These are phyloP conservation scores for Daphne laureola DNA, from an alignment of 441 rosid species.

Conservation along the genomic window DNA sequence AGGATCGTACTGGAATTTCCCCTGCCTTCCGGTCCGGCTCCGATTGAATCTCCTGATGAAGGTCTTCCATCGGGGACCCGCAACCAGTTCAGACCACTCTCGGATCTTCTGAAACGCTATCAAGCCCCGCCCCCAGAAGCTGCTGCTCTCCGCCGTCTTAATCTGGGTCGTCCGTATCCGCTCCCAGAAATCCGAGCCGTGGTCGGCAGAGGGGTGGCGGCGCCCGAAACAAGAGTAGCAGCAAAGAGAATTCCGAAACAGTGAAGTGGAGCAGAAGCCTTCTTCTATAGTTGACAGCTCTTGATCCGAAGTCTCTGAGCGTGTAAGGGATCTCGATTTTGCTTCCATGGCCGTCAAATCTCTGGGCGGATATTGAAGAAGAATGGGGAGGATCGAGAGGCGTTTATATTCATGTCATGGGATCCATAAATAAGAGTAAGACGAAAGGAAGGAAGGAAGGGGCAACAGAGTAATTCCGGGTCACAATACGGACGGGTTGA, in stretches of 20 bases:
- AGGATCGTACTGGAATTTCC: conserved; percentile 72
- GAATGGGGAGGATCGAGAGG: too few species aligned
- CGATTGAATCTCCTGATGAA: conserved; percentile 69
- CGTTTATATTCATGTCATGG: too few species aligned
- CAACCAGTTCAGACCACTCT: conserved; percentile 87
- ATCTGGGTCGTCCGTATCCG: conserved; percentile 27
- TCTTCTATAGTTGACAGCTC: conserved; percentile 14
- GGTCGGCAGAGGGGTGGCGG: conserved; percentile 24
- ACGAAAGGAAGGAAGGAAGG: too few species aligned
- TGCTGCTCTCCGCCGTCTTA: conserved; percentile 9
- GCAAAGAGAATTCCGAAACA: conserved; percentile 20
- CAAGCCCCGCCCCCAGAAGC: conserved; percentile 40
- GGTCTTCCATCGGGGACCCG: conserved; percentile 93
- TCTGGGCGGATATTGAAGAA: too few species aligned
- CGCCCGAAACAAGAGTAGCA: conserved; percentile 44
- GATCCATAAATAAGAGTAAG: too few species aligned
- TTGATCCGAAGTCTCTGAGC: too few species aligned
- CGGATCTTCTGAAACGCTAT: conserved; percentile 36
- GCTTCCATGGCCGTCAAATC: not conserved
- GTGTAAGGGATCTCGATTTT: too few species aligned
- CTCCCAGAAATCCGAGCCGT: conserved; percentile 46
- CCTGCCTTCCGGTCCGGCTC: conserved; percentile 29
- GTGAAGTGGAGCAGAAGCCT: conserved; percentile 13
- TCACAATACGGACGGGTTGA: too few species aligned
- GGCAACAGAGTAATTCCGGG: too few species aligned